Base-by-base conservation (phyloP, 129 eudicot species). In the Flaveria brownii region DNA sequence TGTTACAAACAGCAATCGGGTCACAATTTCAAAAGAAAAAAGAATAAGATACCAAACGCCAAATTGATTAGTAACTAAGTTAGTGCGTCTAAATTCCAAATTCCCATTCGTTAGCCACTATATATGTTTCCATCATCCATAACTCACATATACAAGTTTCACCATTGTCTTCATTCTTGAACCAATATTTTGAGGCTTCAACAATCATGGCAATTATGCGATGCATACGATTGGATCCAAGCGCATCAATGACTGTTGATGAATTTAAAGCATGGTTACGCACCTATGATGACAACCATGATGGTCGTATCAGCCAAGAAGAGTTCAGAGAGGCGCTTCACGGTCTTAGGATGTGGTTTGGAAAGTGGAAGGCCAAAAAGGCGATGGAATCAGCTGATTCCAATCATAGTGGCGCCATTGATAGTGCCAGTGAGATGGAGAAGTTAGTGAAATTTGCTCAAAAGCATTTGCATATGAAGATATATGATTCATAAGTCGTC, bases 241-340 rank as follows among this genome's bases (percentile, higher is more conserved):
- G 70, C 26, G 59, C 78, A 72, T 85, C 83, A 12, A 85, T 88
- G 92, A 83, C 84, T 0, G 81, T 83, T 25, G 86, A 85, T 12
- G 92, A 88, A 43, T 88, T 88, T 84, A 85, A 78, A 76, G 86
- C 79, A 22, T 88, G 92, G 92, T 74, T 88, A 28, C 78, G 86
- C 41, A 68, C 74, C 1, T 88, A 80, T 47, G 92, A 88, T 41
- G 78, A 70, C 57, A 84, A 88, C 77, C 87, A 50, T 23, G 89
- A 88, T 78, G 89, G 92, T 30, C 82, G 85, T 20, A 88, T 88
- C 5, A 85, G 83, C 81, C 78, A 68, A 23, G 87, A 85, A 30
- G 92, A 85, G 70, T 64, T 88, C 15, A 70, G 47, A 80, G 84
- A 88, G 70, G 92, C 89, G 2, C 84, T 85, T 17, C 85, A 71